Evolutionary conservation across 2,329 filamentous ascomycete species (phyloP).

Genomic region (Pseudogymnoascus sp.): DNA sequence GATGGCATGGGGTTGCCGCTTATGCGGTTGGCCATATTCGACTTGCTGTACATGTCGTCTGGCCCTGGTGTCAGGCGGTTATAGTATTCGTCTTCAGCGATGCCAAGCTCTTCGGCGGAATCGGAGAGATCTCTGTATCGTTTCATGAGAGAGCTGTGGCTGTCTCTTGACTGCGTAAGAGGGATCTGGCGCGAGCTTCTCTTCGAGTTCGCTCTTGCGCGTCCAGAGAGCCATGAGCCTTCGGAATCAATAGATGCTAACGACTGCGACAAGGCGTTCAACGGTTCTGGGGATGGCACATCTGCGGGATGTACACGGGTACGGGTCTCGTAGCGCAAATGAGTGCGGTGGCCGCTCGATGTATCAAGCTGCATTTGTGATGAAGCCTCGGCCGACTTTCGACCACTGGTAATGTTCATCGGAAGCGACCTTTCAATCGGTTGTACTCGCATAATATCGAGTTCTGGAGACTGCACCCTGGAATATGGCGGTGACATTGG

Average conservation of each 20-base stretch:
- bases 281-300: constrained; percentile 46
- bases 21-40: constrained; percentile 35
- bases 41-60: constrained; percentile 23
- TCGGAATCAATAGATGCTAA: constrained; percentile 93
- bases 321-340: constrained; percentile 37
- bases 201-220: constrained; percentile 40
- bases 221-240: constrained; percentile 88
- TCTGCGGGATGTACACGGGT: constrained; percentile 36
- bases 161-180: constrained; percentile 32
- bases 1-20: constrained; percentile 44
- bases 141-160: constrained; percentile 35
- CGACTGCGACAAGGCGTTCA: constrained; percentile 62
- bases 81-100: constrained; percentile 69
- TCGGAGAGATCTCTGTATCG: constrained; percentile 47
- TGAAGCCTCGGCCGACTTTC: constrained; percentile 25
- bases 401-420: constrained; percentile 18
- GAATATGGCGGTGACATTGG: constrained; percentile 82
- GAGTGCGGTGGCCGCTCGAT: constrained; percentile 38
- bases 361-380: constrained; percentile 41
- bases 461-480: constrained; percentile 69
- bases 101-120: constrained; percentile 58
- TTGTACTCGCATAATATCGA: constrained; percentile 35
- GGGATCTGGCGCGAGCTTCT: constrained; percentile 32
- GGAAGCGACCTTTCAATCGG: constrained; percentile 27
- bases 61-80: constrained; percentile 43